Base-by-base conservation (phyloP, 805 yeast species). In the Ogataea paraovalis region DNA sequence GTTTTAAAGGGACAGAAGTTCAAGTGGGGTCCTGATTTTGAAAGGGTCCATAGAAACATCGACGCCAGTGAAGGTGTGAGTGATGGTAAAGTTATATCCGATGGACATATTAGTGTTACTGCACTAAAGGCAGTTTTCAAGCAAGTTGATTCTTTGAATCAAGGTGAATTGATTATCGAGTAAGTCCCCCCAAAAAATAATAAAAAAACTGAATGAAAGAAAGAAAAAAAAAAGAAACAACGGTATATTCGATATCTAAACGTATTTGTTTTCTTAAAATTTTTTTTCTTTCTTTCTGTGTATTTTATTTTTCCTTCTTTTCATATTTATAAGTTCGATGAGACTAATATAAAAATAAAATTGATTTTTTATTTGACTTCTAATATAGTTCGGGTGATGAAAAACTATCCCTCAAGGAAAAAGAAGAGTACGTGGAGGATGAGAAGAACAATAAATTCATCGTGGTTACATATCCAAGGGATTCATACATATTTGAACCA, bases 1-100 rank as follows among this genome's bases (percentile, higher is more conserved):
- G 68, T 70, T 22, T 44, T 59, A 2, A 62, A 67, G 20, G 69
- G 77, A 19, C 70, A 76, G 27, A 73, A 77, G 46, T 94, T 82
- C 66, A 71, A 70, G 51, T 92, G 99, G 99, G 73, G 74, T 39
- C 99, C 99, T 0, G 80, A 90, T 61, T 89, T 88, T 66, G 77
- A 75, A 39, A 67, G 73, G 21, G 89, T 86, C 13, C 85, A 83
- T 60, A 69, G 76, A 42, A 73, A 76, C 8, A 78, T 80, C 13
- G 57, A 64, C 18, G 68, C 59, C 13, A 69, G 74, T 18, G 58
- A 67, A 2, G 70, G 64, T 1, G 77, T 80, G 42, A 76, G 79
- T 30, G 97, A 90, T 62, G 90, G 87, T 47, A 76, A 85, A 67
- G 83, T 82, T 3, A 73, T 90, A 19, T 74, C 79, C 48, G 73